A percentile compares a stretch with the other conserved stretches of the same genome.
Conservation (phyloP, 2,329 filamentous ascomycete species). For the Cladosporium sp. region DNA sequence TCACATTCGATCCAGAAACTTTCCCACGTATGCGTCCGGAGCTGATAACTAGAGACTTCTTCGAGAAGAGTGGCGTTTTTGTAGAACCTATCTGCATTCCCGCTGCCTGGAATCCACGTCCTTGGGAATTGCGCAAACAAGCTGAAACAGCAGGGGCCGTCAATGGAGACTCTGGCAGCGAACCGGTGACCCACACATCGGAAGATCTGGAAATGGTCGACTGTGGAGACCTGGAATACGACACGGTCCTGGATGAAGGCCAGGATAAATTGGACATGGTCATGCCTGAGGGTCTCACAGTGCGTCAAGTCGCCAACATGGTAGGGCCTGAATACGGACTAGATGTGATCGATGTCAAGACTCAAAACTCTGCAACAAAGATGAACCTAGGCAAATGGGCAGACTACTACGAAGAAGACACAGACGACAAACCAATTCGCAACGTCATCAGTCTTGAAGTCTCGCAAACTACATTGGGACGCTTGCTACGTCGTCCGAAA, state of each 20-base stretch:
- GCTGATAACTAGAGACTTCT: constrained; percentile 62
- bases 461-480: constrained; percentile 63
- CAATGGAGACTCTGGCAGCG: constrained; percentile 8
- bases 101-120: constrained; percentile 59
- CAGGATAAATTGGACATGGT: constrained; percentile 69
- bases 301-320: constrained; percentile 62
- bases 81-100: constrained; percentile 68
- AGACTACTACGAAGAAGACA: constrained; percentile 65
- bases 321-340: constrained; percentile 63
- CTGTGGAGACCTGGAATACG: constrained; percentile 48
- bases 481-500: constrained; percentile 62
- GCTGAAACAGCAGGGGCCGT: constrained; percentile 11
- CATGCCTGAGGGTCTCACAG: constrained; percentile 63
- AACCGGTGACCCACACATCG: constrained; percentile 13
- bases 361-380: constrained; percentile 61
- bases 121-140: constrained; percentile 36
- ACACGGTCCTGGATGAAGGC: constrained; percentile 56
- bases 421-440: constrained; percentile 60
- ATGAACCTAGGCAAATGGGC: constrained; percentile 68
- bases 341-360: constrained; percentile 70
- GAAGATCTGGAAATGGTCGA: constrained; percentile 32
- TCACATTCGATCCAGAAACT: constrained; percentile 60
- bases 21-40: constrained; percentile 66
- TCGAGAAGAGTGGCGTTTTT: constrained; percentile 64
- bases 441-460: constrained; percentile 72